Percentiles rank a stretch among this genome's conserved stretches.
phyloP scores from a whole-genome alignment of 169 alveolate species.

The Ichthyophthirius multifiliis region DNA sequence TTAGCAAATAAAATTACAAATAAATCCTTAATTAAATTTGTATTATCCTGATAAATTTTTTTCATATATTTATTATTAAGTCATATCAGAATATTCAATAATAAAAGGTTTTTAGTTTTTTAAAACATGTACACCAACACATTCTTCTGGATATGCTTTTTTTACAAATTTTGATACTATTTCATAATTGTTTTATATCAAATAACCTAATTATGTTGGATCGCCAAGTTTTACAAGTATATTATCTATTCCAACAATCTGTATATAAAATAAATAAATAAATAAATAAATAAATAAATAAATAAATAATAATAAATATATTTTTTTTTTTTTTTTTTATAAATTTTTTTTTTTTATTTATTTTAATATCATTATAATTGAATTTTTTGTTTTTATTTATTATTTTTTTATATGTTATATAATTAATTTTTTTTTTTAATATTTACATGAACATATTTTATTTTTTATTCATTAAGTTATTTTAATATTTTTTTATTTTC shows the following conservation, averaged over 20 bases:
- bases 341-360: not conserved
- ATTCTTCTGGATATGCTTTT: constrained; percentile 12
- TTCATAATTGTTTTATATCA: not conserved
- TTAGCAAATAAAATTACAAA: constrained; percentile 46
- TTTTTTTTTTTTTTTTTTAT: not conserved
- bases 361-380: not conserved
- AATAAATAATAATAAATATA: not conserved
- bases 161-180: constrained; percentile 23
- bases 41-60: constrained; percentile 28
- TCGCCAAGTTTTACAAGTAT: constrained; percentile 29
- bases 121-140: constrained; percentile 27
- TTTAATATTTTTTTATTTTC: constrained; percentile 46
- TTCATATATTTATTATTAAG: constrained; percentile 31
- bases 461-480: constrained; percentile 30
- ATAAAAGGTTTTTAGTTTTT: constrained; percentile 23
- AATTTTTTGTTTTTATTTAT: no score
- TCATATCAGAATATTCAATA: constrained; percentile 63
- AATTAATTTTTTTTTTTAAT: not conserved
- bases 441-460: not conserved
- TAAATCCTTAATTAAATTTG: constrained; percentile 41
- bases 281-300: not conserved
- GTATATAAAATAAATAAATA: not conserved
- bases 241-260: constrained; percentile 26
- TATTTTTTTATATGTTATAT: no score
- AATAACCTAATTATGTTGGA: constrained; percentile 22